phyloP scores from a whole-genome alignment of 1,284 basidiomycete genomes.

The Ustilago sp. region DNA sequence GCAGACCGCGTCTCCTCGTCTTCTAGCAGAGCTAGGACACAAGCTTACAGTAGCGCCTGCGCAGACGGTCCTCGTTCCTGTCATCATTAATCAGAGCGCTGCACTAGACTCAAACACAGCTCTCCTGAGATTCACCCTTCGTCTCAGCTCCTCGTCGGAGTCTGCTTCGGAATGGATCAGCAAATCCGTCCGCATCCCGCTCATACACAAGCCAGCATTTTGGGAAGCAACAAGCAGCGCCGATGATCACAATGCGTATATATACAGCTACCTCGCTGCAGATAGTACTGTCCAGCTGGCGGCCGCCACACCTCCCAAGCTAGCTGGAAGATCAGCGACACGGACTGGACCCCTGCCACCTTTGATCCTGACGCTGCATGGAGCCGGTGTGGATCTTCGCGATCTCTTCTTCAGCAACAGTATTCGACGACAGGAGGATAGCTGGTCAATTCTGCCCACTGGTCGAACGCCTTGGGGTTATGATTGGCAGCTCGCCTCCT shows the following conservation, averaged over 20 bases:
- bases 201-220: slow-evolving; percentile 27
- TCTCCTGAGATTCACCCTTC: background rate
- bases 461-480: slow-evolving; percentile 77
- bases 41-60: slow-evolving; percentile 7
- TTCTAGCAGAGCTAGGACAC: slow-evolving; percentile 10
- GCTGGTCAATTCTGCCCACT: slow-evolving; percentile 80
- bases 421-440: slow-evolving; percentile 74
- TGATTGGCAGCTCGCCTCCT: slow-evolving; percentile 84
- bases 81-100: slow-evolving; percentile 11
- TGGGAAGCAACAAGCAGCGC: slow-evolving; percentile 24
- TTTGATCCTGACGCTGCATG: slow-evolving; percentile 82
- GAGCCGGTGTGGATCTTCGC: slow-evolving; percentile 78
- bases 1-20: background rate
- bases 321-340: background rate
- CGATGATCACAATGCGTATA: slow-evolving; percentile 24
- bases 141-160: background rate
- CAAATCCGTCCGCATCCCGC: slow-evolving; percentile 12
- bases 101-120: background rate
- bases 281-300: slow-evolving; percentile 19
- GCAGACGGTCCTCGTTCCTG: slow-evolving; percentile 18
- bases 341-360: slow-evolving; percentile 49
- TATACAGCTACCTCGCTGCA: slow-evolving; percentile 33
- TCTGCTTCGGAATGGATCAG: background rate
- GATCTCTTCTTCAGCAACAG: slow-evolving; percentile 71
- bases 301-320: slow-evolving; percentile 50